These are phyloP conservation scores for Lentinula lateritia DNA, from an alignment of 768 basidiomycete genomes.

Conservation along the genomic window DNA sequence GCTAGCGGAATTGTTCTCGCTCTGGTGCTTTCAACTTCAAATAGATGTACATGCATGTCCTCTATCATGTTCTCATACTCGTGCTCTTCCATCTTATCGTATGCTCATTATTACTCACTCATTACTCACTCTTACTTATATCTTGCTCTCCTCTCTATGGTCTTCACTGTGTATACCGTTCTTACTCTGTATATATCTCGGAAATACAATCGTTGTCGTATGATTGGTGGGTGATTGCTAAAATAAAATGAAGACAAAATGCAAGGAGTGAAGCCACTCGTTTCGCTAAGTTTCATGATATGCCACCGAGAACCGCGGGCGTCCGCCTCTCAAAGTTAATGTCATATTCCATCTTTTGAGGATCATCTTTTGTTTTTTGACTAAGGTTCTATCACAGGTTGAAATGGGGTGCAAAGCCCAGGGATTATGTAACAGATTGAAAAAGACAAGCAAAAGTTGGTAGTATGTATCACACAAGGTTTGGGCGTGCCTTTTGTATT, in stretches of 20 bases:
- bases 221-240: too few species aligned
- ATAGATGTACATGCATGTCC: slow-evolving; percentile 7
- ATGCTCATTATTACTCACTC: slow-evolving; percentile 18
- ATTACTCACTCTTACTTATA: slow-evolving; percentile 6
- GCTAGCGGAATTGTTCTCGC: slow-evolving; percentile 33
- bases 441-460: too few species aligned
- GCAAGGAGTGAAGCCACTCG: too few species aligned
- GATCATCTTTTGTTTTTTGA: not conserved
- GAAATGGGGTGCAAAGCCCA: not conserved
- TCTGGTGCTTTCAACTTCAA: not conserved
- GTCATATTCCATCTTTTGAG: not conserved
- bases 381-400: not conserved
- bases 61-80: slow-evolving; percentile 14
- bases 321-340: not conserved
- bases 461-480: not conserved
- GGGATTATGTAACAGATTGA: too few species aligned
- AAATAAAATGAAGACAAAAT: too few species aligned
- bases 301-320: not conserved
- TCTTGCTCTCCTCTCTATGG: not conserved
- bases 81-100: slow-evolving; percentile 12
- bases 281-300: not conserved
- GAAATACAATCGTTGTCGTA: not conserved
- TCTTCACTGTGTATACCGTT: not conserved
- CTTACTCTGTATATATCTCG: not conserved
- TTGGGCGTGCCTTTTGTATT: not conserved